A percentile compares a stretch with the other conserved stretches of the same genome.
phyloP scores from a whole-genome alignment of 352 stramenopile genomes.

The Pythium dissimile region DNA sequence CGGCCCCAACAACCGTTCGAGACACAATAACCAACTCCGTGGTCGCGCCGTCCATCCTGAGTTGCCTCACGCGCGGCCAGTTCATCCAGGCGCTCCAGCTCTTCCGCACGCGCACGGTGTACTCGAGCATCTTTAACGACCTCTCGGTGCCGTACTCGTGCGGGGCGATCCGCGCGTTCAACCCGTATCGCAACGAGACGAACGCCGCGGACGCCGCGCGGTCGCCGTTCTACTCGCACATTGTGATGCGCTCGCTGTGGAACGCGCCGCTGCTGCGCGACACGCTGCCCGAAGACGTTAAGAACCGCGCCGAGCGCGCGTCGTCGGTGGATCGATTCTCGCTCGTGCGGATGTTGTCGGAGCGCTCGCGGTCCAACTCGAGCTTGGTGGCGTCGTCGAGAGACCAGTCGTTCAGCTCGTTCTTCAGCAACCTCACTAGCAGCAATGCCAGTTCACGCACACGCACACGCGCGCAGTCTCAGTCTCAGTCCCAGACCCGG shows the following conservation, averaged over 20 bases:
- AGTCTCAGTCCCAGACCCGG: too few relatives aligned
- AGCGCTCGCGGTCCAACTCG: background rate
- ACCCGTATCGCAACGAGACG: constrained; percentile 62
- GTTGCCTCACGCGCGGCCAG: constrained; percentile 58
- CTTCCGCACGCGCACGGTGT: constrained; percentile 66
- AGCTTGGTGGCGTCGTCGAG: background rate
- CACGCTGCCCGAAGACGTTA: constrained; percentile 47
- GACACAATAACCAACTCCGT: background rate
- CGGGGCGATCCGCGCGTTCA: constrained; percentile 69
- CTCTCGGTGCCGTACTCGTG: constrained; percentile 80
- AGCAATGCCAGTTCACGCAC: background rate
- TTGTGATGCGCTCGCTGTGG: constrained; percentile 52
- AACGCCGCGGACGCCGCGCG: constrained; percentile 29
- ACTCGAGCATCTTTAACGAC: constrained; percentile 81
- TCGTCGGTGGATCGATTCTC: constrained; percentile 22
- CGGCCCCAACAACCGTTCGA: background rate
- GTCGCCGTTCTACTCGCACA: constrained; percentile 70
- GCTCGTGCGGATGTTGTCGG: constrained; percentile 17
- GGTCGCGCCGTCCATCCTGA: constrained; percentile 37
- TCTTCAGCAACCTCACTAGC: constrained; percentile 9
- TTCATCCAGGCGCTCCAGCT: constrained; percentile 73
- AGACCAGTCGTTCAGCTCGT: constrained; percentile 10
- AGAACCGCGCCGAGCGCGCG: constrained; percentile 25
- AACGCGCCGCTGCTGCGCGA: constrained; percentile 53
- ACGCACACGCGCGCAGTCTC: too few relatives aligned